A percentile compares a stretch with the other conserved stretches of the same genome.
phyloP scores from a whole-genome alignment of 805 yeast genomes.

The Wickerhamiella parazyma region DNA sequence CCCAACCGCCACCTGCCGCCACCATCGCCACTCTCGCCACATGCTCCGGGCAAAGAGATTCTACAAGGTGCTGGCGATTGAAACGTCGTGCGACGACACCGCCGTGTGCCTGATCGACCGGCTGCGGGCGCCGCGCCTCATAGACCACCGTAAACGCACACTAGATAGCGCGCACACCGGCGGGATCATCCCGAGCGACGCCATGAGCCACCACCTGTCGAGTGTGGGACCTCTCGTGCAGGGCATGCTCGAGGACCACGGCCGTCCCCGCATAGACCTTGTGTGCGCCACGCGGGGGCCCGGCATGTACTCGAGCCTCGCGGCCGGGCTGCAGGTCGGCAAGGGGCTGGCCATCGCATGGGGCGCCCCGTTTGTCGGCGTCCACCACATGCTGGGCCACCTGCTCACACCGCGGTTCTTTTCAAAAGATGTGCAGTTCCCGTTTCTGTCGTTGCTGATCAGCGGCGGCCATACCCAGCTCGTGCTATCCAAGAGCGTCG shows the following conservation, averaged over 20 bases:
- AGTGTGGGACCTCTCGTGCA: conserved; percentile 40
- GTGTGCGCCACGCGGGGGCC: conserved; percentile 92
- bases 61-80: conserved; percentile 71
- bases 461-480: conserved; percentile 94
- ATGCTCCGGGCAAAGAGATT: conserved; percentile 8
- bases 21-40: not conserved
- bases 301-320: conserved; percentile 83
- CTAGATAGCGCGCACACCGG: conserved; percentile 55
- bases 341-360: conserved; percentile 75
- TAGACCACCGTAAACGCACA: conserved; percentile 52
- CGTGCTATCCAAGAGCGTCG: conserved; percentile 47
- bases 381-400: conserved; percentile 95
- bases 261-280: conserved; percentile 36
- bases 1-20: no score
- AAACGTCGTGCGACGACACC: conserved; percentile 90
- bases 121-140: conserved; percentile 31
- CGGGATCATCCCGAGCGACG: conserved; percentile 79
- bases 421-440: conserved; percentile 48
- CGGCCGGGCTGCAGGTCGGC: conserved; percentile 71
- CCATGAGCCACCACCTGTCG: conserved; percentile 63
- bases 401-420: conserved; percentile 49
- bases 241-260: conserved; percentile 27
- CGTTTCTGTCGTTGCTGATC: conserved; percentile 61
- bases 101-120: conserved; percentile 71
- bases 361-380: conserved; percentile 69